These are phyloP conservation scores for Orbilia brochopaga DNA, from an alignment of 2,329 filamentous ascomycete species.

Conservation along the genomic window DNA sequence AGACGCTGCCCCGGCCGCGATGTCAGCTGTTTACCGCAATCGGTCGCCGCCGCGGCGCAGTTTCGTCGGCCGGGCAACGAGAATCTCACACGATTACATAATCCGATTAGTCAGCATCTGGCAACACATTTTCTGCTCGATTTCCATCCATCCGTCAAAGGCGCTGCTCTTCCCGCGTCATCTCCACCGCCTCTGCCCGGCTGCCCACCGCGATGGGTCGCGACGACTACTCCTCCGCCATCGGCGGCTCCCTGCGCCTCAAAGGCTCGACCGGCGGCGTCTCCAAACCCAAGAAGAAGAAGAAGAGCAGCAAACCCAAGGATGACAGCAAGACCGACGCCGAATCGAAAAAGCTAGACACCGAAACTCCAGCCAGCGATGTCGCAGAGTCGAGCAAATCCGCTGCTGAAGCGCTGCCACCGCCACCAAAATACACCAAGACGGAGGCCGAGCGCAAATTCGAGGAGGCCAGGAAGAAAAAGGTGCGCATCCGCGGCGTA, in stretches of 20 bases:
- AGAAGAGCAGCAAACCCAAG: slow-evolving; percentile 19
- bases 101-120: background rate
- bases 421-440: background rate
- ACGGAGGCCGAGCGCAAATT: slow-evolving; percentile 40
- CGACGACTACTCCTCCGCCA: slow-evolving; percentile 30
- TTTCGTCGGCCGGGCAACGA: background rate
- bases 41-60: background rate
- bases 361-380: background rate
- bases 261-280: slow-evolving; percentile 35
- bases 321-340: slow-evolving; percentile 6
- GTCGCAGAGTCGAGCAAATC: background rate
- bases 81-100: background rate
- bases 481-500: slow-evolving; percentile 10
- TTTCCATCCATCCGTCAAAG: background rate
- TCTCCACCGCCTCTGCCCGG: background rate
- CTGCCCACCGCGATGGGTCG: slow-evolving; percentile 20
- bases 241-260: slow-evolving; percentile 30
- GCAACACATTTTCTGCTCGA: no score
- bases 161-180: background rate
- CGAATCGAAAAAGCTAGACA: slow-evolving; percentile 1
- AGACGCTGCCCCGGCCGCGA: background rate
- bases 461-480: slow-evolving; percentile 42
- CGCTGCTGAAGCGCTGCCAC: background rate
- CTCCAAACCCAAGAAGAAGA: slow-evolving; percentile 35
- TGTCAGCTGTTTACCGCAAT: background rate